These are phyloP conservation scores for Candida neerlandica DNA, from an alignment of 1,139 yeast genomes.

Conservation along the genomic window DNA sequence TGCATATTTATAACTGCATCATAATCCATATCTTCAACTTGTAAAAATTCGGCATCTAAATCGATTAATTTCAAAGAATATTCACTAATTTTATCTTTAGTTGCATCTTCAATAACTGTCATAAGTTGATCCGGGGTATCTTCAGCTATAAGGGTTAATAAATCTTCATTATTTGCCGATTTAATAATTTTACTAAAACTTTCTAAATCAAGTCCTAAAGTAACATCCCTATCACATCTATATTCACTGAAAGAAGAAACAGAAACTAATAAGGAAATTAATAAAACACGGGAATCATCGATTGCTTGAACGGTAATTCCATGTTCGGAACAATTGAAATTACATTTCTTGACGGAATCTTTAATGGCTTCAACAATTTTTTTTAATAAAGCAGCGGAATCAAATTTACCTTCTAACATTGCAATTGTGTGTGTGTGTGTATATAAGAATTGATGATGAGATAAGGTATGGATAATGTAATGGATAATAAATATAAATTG, in stretches of 20 bases:
- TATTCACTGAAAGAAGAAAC: conserved; percentile 89
- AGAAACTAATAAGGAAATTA: conserved; percentile 86
- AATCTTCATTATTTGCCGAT: conserved; percentile 91
- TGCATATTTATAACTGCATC: conserved; percentile 89
- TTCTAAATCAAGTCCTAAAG: conserved; percentile 88
- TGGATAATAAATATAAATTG: not conserved
- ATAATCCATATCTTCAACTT: conserved; percentile 92
- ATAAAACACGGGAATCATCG: conserved; percentile 93
- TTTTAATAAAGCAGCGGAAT: conserved; percentile 88
- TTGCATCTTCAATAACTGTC: conserved; percentile 86
- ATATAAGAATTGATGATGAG: conserved; percentile 1
- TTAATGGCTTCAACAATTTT: conserved; percentile 90
- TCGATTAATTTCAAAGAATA: conserved; percentile 93
- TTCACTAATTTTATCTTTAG: conserved; percentile 90
- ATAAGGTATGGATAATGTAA: too few species aligned
- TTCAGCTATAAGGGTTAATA: conserved; percentile 86
- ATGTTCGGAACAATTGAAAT: conserved; percentile 92
- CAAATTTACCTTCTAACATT: conserved; percentile 97
- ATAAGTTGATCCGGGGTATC: conserved; percentile 84
- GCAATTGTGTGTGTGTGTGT: not conserved
- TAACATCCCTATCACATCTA: conserved; percentile 93
- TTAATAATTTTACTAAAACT: conserved; percentile 84
- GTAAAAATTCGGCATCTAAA: conserved; percentile 91
- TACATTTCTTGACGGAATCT: conserved; percentile 91
- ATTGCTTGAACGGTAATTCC: conserved; percentile 98